Conservation (phyloP, 495 filamentous ascomycete genomes). For the Jackrogersella minutella region DNA sequence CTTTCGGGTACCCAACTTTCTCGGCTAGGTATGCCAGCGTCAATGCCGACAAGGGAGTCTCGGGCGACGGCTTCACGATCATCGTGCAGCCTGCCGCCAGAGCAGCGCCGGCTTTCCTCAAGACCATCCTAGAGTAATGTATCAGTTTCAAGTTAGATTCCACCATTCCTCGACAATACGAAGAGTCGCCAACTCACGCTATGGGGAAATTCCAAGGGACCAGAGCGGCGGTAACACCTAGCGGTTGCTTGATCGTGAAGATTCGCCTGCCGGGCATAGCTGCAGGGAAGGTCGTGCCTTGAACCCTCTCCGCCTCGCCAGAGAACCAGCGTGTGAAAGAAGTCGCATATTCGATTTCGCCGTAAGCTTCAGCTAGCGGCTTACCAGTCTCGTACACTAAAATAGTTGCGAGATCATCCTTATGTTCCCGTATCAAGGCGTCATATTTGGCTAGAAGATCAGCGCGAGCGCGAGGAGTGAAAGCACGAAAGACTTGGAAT, state of each 20-base stretch:
- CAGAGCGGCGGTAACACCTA: constrained; percentile 61
- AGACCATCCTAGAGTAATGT: constrained; percentile 61
- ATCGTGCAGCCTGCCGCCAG: constrained; percentile 77
- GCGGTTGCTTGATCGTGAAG: constrained; percentile 73
- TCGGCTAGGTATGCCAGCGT: constrained; percentile 65
- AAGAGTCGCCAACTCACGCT: constrained; percentile 27
- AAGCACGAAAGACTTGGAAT: constrained; percentile 68
- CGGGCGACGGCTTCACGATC: constrained; percentile 71
- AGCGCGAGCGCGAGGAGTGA: constrained; percentile 67
- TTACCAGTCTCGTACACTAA: constrained; percentile 72
- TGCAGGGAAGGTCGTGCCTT: constrained; percentile 65
- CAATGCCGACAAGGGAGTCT: constrained; percentile 66
- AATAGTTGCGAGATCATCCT: constrained; percentile 65
- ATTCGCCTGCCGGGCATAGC: constrained; percentile 67
- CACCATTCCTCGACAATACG: background rate
- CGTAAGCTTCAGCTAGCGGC: constrained; percentile 64
- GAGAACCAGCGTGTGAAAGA: constrained; percentile 72
- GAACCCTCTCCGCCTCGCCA: constrained; percentile 74
- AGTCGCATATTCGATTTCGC: constrained; percentile 67
- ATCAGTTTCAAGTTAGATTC: background rate
- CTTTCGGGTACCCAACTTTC: constrained; percentile 66
- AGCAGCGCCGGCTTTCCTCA: constrained; percentile 73
- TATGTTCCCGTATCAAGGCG: constrained; percentile 57
- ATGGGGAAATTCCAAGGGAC: constrained; percentile 71
- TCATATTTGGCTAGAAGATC: constrained; percentile 70